Conservation (phyloP, 2,329 filamentous ascomycete species). For the Scytalidium lignicola region DNA sequence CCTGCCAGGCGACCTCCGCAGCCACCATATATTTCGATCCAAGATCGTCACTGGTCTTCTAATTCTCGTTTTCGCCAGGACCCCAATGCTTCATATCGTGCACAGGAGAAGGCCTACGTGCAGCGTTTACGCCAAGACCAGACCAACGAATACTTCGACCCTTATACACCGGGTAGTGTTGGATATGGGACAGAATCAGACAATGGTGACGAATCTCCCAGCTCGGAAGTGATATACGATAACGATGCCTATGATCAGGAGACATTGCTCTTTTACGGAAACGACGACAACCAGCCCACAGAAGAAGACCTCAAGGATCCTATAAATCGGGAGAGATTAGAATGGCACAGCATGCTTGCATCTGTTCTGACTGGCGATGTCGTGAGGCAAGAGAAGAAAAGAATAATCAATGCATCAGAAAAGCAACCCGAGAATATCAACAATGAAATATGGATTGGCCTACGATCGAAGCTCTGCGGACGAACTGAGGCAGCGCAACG, state of each 20-base stretch:
- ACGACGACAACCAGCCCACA: conserved; percentile 82
- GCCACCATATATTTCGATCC: conserved; percentile 37
- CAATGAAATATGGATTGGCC: conserved; percentile 79
- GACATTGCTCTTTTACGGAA: conserved; percentile 86
- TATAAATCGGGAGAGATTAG: conserved; percentile 80
- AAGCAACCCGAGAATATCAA: conserved; percentile 64
- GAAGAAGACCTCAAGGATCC: conserved; percentile 86
- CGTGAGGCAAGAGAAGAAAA: conserved; percentile 95
- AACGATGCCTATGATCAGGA: conserved; percentile 84
- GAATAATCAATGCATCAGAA: conserved; percentile 73
- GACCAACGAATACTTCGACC: conserved; percentile 44
- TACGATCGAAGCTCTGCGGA: conserved; percentile 79
- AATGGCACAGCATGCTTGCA: conserved; percentile 98
- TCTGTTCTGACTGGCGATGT: conserved; percentile 95
- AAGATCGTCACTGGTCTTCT: conserved; percentile 49
- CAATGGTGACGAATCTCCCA: conserved; percentile 85
- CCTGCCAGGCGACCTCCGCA: conserved; percentile 50
- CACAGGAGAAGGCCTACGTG: conserved; percentile 92
- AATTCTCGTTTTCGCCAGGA: conserved; percentile 53
- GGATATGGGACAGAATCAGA: conserved; percentile 70
- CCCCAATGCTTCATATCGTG: conserved; percentile 68
- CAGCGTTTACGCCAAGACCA: conserved; percentile 83
- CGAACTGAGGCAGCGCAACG: conserved; percentile 78
- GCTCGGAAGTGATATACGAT: conserved; percentile 77
- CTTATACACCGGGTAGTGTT: conserved; percentile 59